These are phyloP conservation scores for Lipomyces oligophaga DNA, from an alignment of 805 yeast species.

Conservation along the genomic window DNA sequence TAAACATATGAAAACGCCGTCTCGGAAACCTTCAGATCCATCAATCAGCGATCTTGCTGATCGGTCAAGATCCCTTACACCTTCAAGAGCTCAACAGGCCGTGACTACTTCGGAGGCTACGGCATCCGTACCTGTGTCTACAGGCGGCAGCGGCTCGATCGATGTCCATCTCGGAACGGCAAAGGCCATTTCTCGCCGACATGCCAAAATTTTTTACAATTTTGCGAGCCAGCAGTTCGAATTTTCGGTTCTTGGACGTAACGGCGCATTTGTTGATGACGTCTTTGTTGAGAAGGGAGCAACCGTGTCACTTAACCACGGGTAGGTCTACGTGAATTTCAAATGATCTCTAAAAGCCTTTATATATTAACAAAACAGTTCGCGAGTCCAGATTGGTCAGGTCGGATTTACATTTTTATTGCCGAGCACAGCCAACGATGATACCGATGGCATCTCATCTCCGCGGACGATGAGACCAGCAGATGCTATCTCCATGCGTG, in stretches of 20 bases:
- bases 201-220: conserved; percentile 93
- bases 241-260: conserved; percentile 83
- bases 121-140: not conserved
- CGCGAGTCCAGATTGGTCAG: conserved; percentile 83
- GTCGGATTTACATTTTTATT: conserved; percentile 82
- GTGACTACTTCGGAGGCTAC: not conserved
- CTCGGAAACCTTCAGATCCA: not conserved
- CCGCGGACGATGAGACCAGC: conserved; percentile 26
- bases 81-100: not conserved
- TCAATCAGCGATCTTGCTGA: not conserved
- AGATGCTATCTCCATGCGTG: conserved; percentile 27
- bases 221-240: conserved; percentile 96
- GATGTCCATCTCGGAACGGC: conserved; percentile 92
- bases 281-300: conserved; percentile 83
- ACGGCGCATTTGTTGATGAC: conserved; percentile 96
- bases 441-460: conserved; percentile 12
- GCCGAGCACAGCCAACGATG: conserved; percentile 50
- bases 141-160: conserved; percentile 42
- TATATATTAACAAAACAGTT: conserved; percentile 27
- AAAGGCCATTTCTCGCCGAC: conserved; percentile 89
- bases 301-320: conserved; percentile 81
- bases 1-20: too few species aligned
- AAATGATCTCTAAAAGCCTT: too few species aligned
- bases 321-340: conserved; percentile 36
- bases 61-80: not conserved